Base-by-base conservation (phyloP, 2,329 filamentous ascomycete genomes). In the Aspergillus clavatus region DNA sequence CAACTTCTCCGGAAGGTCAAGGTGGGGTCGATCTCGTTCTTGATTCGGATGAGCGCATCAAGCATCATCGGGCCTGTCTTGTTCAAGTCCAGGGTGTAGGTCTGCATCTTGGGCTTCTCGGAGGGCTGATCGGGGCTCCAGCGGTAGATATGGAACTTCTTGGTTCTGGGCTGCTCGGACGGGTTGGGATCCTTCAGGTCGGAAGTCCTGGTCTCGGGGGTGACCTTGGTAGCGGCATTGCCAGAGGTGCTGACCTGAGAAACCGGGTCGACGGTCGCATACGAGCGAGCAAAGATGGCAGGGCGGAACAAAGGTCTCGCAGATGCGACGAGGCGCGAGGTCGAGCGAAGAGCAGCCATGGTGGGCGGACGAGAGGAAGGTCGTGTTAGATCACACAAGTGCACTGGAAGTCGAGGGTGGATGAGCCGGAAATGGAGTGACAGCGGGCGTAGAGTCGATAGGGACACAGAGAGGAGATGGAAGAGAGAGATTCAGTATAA, bases 51-150 rank as follows among this genome's bases (percentile, higher is more conserved):
- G 62, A 98, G 76, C 45, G 93, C 93, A 71, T 98, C 93, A 63
- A 98, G 75, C 74, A 98, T 84, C 93, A 98, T 98, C 57, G 93
- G 93, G 24, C 93, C 93, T 33, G 93, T 98, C 85, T 97, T 96
- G 79, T 97, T 97, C 60, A 98, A 75, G 68, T 98, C 93, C 63
- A 98, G 78, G 27, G 87, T 87, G 76, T 97, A 98, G 58, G 81
- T 82, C 78, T 98, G 89, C 87, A 98, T 95, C 70, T 78, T 80
- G 51, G 93, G 93, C 83, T 98, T 98, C 72, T 87, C 84, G 63
- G 83, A 82, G 47, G 93, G 93, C 67, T 84, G 80, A 67, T 97
- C 93, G 50, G 93, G 93, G 70, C 94, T 95, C 93, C 93, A 98
- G 70, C 93, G 83, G 83, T 98, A 98, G 77, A 98, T 86, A 72